These are phyloP conservation scores for Geotrichum aggregatum DNA, from an alignment of 1,139 yeast species.

Conservation along the genomic window DNA sequence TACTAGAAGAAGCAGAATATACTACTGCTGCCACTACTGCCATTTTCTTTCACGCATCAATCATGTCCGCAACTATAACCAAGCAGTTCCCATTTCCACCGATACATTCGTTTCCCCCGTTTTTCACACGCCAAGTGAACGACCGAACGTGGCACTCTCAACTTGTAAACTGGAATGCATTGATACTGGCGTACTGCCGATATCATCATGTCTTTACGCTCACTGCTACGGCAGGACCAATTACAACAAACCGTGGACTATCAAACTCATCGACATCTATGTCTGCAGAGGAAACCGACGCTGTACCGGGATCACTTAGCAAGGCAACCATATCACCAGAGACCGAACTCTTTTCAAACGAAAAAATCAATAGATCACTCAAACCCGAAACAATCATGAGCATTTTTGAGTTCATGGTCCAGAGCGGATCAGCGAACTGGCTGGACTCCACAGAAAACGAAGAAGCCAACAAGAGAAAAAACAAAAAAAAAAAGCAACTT, in stretches of 20 bases:
- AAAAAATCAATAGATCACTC: constrained; percentile 50
- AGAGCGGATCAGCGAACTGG: constrained; percentile 53
- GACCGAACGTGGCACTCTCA: constrained; percentile 74
- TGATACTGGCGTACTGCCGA: constrained; percentile 57
- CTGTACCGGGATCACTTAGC: too few species aligned
- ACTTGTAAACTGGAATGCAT: constrained; percentile 53
- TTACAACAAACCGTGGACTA: neutral
- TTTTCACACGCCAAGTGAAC: constrained; percentile 86
- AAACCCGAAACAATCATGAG: constrained; percentile 52
- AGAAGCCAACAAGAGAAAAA: constrained; percentile 1
- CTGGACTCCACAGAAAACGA: constrained; percentile 5
- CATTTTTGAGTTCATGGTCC: constrained; percentile 57
- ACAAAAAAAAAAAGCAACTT: constrained; percentile 6
- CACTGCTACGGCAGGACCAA: constrained; percentile 32
- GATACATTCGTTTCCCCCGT: constrained; percentile 85
- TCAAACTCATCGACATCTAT: too few species aligned
- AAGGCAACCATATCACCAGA: constrained; percentile 20
- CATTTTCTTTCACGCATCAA: too few species aligned
- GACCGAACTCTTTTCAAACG: constrained; percentile 47
- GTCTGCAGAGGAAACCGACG: too few species aligned
- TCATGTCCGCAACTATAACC: neutral
- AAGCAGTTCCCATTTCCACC: constrained; percentile 50
- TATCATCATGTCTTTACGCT: constrained; percentile 52
- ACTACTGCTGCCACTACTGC: too few species aligned
- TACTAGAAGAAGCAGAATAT: too few species aligned